Base-by-base conservation (phyloP, 2,329 filamentous ascomycete species). In the Ramularia endophylla region DNA sequence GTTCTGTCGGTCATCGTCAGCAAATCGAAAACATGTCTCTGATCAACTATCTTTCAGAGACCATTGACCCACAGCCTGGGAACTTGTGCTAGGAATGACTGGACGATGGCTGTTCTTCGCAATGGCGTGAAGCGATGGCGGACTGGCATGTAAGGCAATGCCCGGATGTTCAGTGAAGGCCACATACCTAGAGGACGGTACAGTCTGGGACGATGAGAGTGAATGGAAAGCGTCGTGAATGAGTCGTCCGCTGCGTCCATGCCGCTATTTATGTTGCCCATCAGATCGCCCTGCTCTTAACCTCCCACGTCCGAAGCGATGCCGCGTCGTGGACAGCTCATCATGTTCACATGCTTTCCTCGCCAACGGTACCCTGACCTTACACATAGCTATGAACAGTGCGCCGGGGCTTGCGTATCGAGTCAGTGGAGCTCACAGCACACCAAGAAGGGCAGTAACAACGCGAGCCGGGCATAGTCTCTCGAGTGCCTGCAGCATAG, bases 401-500 rank as follows among this genome's bases (percentile, higher is more conserved):
- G 22, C 22, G 22, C 22, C 22, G 22, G 22, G 11, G 22, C 22
- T 25, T 25, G 22, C 22, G 22, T 6, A 25, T 25, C 22, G 22
- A 25, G 22, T 25, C 22, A 25, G 22, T 25, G 22, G 22, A 25
- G 22, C 22, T 11, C 22, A 25, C 11, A 11, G 22, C 6, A 6
- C 11, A 6, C 22, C 22, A 6, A 6, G 22, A 25, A 25, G 22
- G 22, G 22, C 22, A 25, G 11, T 25, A 6, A 11, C 22, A 6
- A 25, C 22, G 22, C 22, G 22, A 25, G 6, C 6, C 22, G 22
- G 22, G 22, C 22, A 25, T 6, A 6, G 22, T 11, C 29, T 35
- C 28, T 63, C 56, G 46, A 54, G 60, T 54, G n/a, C 53, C 62
- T 57, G 61, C 54, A 61, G 56, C 50, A 45, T 40, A 61, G 59